Conservation (phyloP, 1,284 basidiomycete genomes). For the Rhodotorula sp. region DNA sequence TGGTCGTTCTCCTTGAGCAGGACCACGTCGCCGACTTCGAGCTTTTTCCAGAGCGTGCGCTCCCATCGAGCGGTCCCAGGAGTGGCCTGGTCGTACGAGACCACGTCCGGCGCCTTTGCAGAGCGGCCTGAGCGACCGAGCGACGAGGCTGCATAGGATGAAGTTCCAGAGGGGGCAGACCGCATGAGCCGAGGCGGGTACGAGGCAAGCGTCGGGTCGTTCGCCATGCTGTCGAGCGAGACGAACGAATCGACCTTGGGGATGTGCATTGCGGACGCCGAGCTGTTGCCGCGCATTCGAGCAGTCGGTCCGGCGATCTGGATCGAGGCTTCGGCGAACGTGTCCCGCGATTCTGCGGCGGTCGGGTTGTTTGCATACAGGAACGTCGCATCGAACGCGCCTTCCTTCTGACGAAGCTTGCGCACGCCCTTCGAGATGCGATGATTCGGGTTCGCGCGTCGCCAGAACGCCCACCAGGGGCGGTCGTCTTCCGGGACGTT, state of each 20-base stretch:
- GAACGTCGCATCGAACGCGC: conserved; percentile 55
- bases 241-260: conserved; percentile 36
- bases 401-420: conserved; percentile 80
- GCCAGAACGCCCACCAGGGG: conserved; percentile 42
- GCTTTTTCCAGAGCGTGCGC: conserved; percentile 95
- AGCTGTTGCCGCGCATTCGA: conserved; percentile 6
- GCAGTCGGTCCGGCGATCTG: conserved; percentile 34
- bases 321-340: conserved; percentile 29
- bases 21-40: conserved; percentile 95
- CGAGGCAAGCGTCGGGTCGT: conserved; percentile 8
- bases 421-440: conserved; percentile 68
- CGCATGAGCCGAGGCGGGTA: conserved; percentile 20
- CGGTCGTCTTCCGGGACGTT: conserved; percentile 66
- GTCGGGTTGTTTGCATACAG: conserved; percentile 34
- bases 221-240: conserved; percentile 39
- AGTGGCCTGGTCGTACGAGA: conserved; percentile 70
- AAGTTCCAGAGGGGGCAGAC: conserved; percentile 7
- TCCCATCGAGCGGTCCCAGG: conserved; percentile 83
- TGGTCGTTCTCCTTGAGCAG: conserved; percentile 89
- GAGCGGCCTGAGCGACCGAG: conserved; percentile 12
- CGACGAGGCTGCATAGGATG: conserved; percentile 3
- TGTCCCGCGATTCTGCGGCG: conserved; percentile 17
- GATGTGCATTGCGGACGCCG: conserved; percentile 1
- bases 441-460: conserved; percentile 30
- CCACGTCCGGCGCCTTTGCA: conserved; percentile 57